Conservation (phyloP, 2,329 filamentous ascomycete species). For the Fusarium xyrophilum region DNA sequence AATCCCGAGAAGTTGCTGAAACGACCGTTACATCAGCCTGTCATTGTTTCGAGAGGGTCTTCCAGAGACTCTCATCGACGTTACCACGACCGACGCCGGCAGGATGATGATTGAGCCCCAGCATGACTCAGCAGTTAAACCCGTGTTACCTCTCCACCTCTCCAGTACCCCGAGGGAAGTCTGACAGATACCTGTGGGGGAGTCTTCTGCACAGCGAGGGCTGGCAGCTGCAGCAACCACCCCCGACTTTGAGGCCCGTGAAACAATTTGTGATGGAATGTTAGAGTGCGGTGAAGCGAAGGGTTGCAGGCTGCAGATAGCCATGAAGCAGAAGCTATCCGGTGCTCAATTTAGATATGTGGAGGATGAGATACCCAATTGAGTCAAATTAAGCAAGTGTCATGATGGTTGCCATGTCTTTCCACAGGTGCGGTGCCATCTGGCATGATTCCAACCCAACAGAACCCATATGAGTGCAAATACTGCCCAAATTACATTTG, state of each 20-base stretch:
- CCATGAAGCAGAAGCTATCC: constrained; percentile 28
- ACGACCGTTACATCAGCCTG: constrained; percentile 63
- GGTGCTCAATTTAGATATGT: constrained; percentile 34
- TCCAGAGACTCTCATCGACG: constrained; percentile 37
- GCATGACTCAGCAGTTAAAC: constrained; percentile 9
- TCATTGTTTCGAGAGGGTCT: constrained; percentile 52
- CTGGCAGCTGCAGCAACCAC: constrained; percentile 8
- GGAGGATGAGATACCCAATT: constrained; percentile 41
- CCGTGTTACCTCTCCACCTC: not conserved
- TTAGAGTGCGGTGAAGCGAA: constrained; percentile 33
- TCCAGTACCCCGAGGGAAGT: constrained; percentile 7
- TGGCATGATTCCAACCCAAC: constrained; percentile 49
- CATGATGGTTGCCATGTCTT: constrained; percentile 38
- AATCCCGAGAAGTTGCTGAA: constrained; percentile 60
- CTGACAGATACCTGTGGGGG: constrained; percentile 1
- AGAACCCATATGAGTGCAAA: constrained; percentile 27
- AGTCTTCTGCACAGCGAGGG: constrained; percentile 1
- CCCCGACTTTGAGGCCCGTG: constrained; percentile 21
- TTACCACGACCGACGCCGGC: constrained; percentile 41
- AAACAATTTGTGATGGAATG: constrained; percentile 24
- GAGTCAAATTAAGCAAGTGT: constrained; percentile 33
- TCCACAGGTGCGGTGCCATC: constrained; percentile 57
- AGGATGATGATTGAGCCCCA: constrained; percentile 35
- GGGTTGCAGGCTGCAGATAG: constrained; percentile 19
- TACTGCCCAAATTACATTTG: constrained; percentile 33